Percentiles rank a stretch among this genome's conserved stretches.
phyloP scores from a whole-genome alignment of 331 rosid genomes.

The Pyrus hybrid region DNA sequence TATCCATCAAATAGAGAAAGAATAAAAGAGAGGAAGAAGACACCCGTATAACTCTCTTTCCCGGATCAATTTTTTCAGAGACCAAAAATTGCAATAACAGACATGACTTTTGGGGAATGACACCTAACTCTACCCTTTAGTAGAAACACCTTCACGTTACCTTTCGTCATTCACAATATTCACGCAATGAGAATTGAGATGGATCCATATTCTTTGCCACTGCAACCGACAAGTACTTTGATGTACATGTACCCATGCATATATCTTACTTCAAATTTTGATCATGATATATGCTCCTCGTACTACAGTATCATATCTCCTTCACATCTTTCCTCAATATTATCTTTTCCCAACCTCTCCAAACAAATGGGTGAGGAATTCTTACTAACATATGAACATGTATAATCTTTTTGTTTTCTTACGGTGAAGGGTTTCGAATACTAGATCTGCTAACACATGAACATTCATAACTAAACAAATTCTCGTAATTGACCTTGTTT shows the following conservation, averaged over 20 bases:
- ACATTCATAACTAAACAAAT: too few species aligned
- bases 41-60: conserved; percentile 35
- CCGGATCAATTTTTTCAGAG: conserved; percentile 1
- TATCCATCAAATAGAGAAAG: conserved; percentile 10
- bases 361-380: not conserved
- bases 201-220: conserved; percentile 3
- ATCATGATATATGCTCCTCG: not conserved
- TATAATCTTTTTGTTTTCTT: not conserved
- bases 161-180: conserved; percentile 42
- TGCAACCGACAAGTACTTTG: conserved; percentile 25
- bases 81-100: conserved; percentile 19
- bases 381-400: too few species aligned
- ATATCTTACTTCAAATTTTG: not conserved
- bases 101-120: conserved; percentile 24
- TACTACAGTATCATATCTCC: not conserved
- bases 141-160: conserved; percentile 29
- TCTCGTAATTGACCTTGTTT: not conserved
- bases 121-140: conserved; percentile 38
- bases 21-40: conserved; percentile 23
- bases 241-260: not conserved
- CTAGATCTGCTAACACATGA: too few species aligned
- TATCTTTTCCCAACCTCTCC: not conserved
- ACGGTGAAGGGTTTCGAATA: not conserved
- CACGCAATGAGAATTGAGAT: conserved; percentile 11
- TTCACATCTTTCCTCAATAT: not conserved